phyloP scores from a whole-genome alignment of 169 alveolate species.

The Plasmodium malariae region DNA sequence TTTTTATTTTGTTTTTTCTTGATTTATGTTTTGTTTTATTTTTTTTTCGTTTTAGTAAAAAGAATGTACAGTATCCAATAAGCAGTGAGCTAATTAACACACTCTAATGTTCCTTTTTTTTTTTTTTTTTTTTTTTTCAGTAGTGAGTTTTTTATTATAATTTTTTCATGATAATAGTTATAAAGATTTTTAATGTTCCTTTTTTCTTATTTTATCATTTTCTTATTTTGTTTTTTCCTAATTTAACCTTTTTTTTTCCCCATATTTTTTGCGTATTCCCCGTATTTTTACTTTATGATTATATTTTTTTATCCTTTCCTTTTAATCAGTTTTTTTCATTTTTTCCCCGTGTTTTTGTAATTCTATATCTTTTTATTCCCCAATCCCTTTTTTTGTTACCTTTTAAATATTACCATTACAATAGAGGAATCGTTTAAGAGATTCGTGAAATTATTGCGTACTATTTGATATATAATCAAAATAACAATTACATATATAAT shows the following conservation, averaged over 20 bases:
- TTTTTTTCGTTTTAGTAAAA: too few relatives aligned
- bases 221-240: neutral
- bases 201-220: neutral
- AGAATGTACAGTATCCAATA: too few relatives aligned
- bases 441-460: neutral
- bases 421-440: neutral
- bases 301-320: neutral
- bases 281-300: too few relatives aligned
- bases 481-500: neutral
- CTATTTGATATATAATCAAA: neutral
- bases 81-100: conserved; percentile 9
- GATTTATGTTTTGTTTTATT: too few relatives aligned
- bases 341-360: neutral
- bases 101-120: neutral
- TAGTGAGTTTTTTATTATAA: neutral
- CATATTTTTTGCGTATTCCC: neutral
- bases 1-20: too few relatives aligned
- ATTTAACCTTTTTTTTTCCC: neutral
- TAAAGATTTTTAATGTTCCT: neutral
- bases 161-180: neutral
- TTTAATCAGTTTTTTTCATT: neutral
- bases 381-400: neutral
- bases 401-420: too few relatives aligned
- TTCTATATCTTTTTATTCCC: neutral
- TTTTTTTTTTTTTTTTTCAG: conserved; percentile 8